Evolutionary conservation across 345 rosid species (phyloP).

Genomic region (Ailanthus altissimus): DNA sequence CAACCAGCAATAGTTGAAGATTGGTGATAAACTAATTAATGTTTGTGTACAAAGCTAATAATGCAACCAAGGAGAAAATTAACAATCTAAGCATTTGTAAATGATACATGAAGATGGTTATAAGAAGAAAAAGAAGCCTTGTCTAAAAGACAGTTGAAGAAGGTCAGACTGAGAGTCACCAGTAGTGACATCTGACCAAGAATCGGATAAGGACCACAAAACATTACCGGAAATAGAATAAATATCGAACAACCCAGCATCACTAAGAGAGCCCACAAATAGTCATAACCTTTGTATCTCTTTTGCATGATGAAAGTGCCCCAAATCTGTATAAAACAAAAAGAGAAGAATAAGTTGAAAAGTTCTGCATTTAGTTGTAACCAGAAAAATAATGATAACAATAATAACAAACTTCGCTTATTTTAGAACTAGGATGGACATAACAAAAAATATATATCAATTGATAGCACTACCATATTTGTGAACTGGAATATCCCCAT

Average conservation of each 20-base stretch:
- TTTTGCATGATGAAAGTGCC: slow-evolving; percentile 94
- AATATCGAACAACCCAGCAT: slow-evolving; percentile 90
- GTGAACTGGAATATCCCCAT: neutral
- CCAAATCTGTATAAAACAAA: slow-evolving; percentile 55
- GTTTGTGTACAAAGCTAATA: neutral
- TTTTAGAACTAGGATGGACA: neutral
- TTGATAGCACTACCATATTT: neutral
- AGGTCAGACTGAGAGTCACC: neutral
- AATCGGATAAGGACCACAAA: neutral
- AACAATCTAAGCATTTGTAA: neutral
- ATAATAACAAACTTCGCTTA: neutral
- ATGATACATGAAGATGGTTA: neutral
- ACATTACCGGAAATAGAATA: slow-evolving; percentile 80
- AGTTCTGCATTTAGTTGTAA: neutral
- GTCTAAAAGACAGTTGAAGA: neutral
- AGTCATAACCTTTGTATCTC: slow-evolving; percentile 77
- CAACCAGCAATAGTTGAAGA: neutral
- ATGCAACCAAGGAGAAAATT: neutral
- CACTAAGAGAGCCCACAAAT: slow-evolving; percentile 81
- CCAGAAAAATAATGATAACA: neutral
- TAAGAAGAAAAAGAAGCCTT: neutral
- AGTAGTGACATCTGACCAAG: slow-evolving; percentile 16
- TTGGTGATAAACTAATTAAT: neutral
- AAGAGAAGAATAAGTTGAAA: neutral
- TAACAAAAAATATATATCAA: neutral